Evolutionary conservation across 2,329 filamentous ascomycete genomes (phyloP), one percentile per base, ranked within the genome.

Genomic region (Lecanicillium sp.): DNA sequence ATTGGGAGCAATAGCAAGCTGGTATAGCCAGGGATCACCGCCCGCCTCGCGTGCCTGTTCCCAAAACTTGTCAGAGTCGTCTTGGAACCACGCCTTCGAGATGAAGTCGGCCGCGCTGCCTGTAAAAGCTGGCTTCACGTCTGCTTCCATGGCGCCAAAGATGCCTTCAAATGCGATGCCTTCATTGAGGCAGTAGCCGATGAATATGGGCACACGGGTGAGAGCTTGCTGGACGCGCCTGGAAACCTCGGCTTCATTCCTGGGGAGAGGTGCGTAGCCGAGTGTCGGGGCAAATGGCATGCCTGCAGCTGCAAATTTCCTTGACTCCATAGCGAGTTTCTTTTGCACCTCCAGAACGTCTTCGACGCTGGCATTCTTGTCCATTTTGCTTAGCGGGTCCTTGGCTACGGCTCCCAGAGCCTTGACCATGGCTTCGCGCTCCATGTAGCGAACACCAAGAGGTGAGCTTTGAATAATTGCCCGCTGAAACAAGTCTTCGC

Each of bases 381-480:
- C 4, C 36, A 19, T 15, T 17, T 19, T 5, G 12, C 9, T 11
- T 2, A 40, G 15, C 27, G 11, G 10, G 15, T 27, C 35, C 14
- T 48, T 44, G 11, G 52, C 48, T 7, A 40, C 20, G 2, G 3
- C 10, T 2, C 38, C 47, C 35, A 54, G 17, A 3, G 41, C 46
- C 3, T 32, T 27, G 8, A 43, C 49, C 44, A 55, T 48, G n/a
- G 27, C 23, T 10, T 24, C 44, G 2, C 48, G 50, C 5, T 53
- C 45, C 23, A 35, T 35, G 21, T 20, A n/a, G 1, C 44, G 44
- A 10, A 47, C 27, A 4, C 54, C 50, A 3, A 54, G 44, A 11
- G 54, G 54, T 21, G 48, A 10, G 30, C 54, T 56, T 35, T 55
- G 53, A 8, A 56, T 2, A 11, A 56, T 51, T 0, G 48, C 53